phyloP scores from a whole-genome alignment of 805 yeast species.

The Gaillardinia entomophila region DNA sequence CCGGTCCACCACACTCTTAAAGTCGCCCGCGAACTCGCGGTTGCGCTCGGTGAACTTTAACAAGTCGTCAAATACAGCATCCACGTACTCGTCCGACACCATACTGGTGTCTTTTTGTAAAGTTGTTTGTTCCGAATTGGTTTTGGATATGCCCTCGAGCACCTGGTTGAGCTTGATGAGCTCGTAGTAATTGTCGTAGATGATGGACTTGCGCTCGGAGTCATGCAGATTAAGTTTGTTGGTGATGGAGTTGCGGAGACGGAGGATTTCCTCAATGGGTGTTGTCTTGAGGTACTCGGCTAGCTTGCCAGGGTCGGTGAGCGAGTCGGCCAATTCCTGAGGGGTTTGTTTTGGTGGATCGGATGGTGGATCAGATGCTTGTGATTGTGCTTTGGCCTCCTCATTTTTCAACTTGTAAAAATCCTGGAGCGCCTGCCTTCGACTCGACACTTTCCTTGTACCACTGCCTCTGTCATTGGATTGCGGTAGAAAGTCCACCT shows the following conservation, averaged over 20 bases:
- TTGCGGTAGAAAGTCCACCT: neutral
- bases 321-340: neutral
- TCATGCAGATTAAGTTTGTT: slow-evolving; percentile 47
- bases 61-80: slow-evolving; percentile 16
- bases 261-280: slow-evolving; percentile 24
- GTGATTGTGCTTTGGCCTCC: slow-evolving; percentile 5
- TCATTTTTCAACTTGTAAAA: slow-evolving; percentile 28
- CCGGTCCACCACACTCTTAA: slow-evolving; percentile 12
- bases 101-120: neutral
- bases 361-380: neutral
- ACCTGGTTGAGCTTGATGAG: slow-evolving; percentile 62
- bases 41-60: slow-evolving; percentile 15
- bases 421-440: slow-evolving; percentile 38
- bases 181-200: slow-evolving; percentile 72
- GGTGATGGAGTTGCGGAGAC: slow-evolving; percentile 28
- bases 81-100: slow-evolving; percentile 10
- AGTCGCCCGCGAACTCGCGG: slow-evolving; percentile 13
- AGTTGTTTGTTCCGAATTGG: neutral
- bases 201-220: slow-evolving; percentile 61
- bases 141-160: slow-evolving; percentile 14
- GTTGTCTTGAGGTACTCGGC: slow-evolving; percentile 2
- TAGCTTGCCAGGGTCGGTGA: neutral
- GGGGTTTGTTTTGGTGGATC: neutral
- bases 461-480: slow-evolving; percentile 6
- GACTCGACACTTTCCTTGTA: slow-evolving; percentile 28